Base-by-base conservation (phyloP, 495 filamentous ascomycete genomes). In the Baudoinia panamericana region DNA sequence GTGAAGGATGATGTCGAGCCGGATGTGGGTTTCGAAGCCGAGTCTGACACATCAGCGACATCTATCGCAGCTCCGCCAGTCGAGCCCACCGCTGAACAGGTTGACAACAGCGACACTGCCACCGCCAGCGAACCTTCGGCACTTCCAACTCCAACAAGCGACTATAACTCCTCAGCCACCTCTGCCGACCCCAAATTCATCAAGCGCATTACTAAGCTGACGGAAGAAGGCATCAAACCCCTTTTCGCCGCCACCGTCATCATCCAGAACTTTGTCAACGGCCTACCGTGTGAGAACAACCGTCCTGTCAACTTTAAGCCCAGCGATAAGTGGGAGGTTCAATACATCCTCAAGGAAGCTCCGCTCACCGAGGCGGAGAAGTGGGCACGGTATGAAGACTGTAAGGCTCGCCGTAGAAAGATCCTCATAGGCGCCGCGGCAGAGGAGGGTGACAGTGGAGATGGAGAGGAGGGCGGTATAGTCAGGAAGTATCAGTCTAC, bases 241-340 rank as follows among this genome's bases (percentile, higher is more conserved):
- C 48, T 86, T 3, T 58, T 85, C 18, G 80, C 69, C 21, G 67
- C 90, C 61, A 70, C 71, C 3, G 62, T 94, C 22, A 76, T 73
- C 0, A 64, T 83, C 41, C 71, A 71, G 41, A 88, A 84, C 60
- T 70, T 68, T 41, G 69, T 94, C 39, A 84, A 94, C 58, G 75
- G 69, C 18, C 35, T 10, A n/a, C 30, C 42, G 17, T 36, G 28
- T 13, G 63, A 68, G 37, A 76, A 85, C 7, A 43, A 58, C 1
- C 74, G 85, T 1, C 82, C 84, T 0, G 35, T 56, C 0, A 32
- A 65, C 1, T 55, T 92, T 29, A 47, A 22, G 0, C 32, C 59
- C 11, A 10, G 46, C 0, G 73, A 87, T 46, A 56, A 61, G 1
- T 97, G 90, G 88, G 57, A 59, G 0, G 61, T 95, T 27, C 76